phyloP scores from a whole-genome alignment of 257 asterid genomes.

The Coffea eugenioides region DNA sequence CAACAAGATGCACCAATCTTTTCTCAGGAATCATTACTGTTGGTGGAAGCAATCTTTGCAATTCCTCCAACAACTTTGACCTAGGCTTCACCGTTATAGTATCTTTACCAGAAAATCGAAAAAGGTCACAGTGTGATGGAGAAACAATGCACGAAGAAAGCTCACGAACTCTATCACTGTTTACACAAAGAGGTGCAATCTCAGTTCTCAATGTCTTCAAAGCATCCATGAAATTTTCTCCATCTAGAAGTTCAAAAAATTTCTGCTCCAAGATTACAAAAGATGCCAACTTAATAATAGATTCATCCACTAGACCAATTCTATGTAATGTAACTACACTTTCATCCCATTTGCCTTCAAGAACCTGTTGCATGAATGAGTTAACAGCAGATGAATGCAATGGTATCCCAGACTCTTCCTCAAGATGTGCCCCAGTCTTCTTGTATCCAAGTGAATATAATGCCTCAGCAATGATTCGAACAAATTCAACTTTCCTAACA shows the following conservation, averaged over 20 bases:
- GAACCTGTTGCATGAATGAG: conserved; percentile 65
- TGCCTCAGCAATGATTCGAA: conserved; percentile 72
- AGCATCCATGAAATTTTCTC: conserved; percentile 65
- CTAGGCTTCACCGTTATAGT: conserved; percentile 41
- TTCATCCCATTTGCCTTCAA: conserved; percentile 82
- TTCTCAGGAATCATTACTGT: conserved; percentile 64
- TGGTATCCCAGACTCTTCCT: conserved; percentile 76
- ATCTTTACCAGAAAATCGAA: conserved; percentile 35
- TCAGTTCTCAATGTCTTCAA: conserved; percentile 74
- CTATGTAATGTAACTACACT: conserved; percentile 53
- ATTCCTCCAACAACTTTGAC: conserved; percentile 54
- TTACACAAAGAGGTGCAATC: conserved; percentile 56
- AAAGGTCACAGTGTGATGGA: conserved; percentile 36
- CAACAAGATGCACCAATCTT: conserved; percentile 76
- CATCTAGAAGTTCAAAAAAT: conserved; percentile 61
- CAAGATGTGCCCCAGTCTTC: conserved; percentile 56
- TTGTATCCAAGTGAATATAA: conserved; percentile 79
- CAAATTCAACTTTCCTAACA: conserved; percentile 67
- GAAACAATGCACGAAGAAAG: conserved; percentile 56
- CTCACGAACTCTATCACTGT: conserved; percentile 56
- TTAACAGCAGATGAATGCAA: conserved; percentile 58
- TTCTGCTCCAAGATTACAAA: conserved; percentile 77
- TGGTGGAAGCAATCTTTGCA: conserved; percentile 74
- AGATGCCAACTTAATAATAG: conserved; percentile 54
- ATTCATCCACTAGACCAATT: conserved; percentile 55